phyloP scores from a whole-genome alignment of 2,329 filamentous ascomycete species.

The Talaromyces sp. region DNA sequence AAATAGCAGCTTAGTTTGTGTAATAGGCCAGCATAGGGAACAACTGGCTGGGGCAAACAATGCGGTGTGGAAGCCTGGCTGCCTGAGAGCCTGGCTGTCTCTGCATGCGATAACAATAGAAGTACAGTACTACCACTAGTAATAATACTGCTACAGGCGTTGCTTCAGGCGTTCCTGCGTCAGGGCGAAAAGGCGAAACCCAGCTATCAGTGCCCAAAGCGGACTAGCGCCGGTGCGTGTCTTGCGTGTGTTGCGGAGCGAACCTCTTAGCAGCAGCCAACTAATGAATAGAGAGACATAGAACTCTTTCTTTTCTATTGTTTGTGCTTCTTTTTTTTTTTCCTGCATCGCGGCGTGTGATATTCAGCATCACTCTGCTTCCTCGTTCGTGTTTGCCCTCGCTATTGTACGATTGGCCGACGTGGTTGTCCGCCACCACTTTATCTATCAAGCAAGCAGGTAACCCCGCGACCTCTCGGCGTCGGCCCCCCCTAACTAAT shows the following conservation, averaged over 20 bases:
- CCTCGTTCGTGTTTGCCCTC: not conserved
- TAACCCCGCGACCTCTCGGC: not conserved
- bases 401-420: not conserved
- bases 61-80: not conserved
- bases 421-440: not conserved
- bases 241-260: not conserved
- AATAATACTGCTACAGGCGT: too few relatives aligned
- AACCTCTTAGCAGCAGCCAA: not conserved
- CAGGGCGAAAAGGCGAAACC: not conserved
- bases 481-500: not conserved
- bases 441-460: not conserved
- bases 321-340: not conserved
- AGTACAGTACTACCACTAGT: too few relatives aligned
- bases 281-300: not conserved
- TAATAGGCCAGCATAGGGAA: not conserved
- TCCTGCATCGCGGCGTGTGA: not conserved
- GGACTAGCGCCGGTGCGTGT: not conserved
- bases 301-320: not conserved
- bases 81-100: not conserved
- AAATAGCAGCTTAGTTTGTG: not conserved
- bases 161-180: not conserved
- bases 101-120: too few relatives aligned
- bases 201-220: not conserved
- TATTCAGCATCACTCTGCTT: not conserved
- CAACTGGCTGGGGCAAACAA: not conserved